Percentiles rank a stretch among this genome's conserved stretches.
These are phyloP conservation scores for Colletotrichum paranaense DNA, from an alignment of 2,329 filamentous ascomycete genomes.

Conservation along the genomic window DNA sequence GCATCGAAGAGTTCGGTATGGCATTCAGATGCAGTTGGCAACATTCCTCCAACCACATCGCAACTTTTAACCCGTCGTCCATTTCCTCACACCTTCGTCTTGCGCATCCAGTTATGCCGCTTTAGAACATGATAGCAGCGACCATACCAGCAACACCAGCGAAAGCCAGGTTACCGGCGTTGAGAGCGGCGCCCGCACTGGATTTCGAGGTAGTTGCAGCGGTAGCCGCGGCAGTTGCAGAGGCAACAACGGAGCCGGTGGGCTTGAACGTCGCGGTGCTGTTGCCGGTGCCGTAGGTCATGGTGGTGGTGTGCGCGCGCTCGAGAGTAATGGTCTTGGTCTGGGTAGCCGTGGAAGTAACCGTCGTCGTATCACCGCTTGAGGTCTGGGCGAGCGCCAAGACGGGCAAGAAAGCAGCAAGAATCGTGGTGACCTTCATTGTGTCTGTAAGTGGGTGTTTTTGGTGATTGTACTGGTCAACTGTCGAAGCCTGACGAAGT, in stretches of 20 bases:
- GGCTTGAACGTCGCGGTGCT: slow-evolving; percentile 47
- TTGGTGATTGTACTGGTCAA: slow-evolving; percentile 22
- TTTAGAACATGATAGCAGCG: slow-evolving; percentile 64
- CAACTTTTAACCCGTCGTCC: neutral
- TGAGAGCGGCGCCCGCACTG: slow-evolving; percentile 49
- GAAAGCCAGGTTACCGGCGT: slow-evolving; percentile 56
- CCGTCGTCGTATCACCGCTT: slow-evolving; percentile 48
- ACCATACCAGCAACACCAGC: slow-evolving; percentile 63
- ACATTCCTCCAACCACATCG: slow-evolving; percentile 11
- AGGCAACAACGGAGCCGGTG: slow-evolving; percentile 34
- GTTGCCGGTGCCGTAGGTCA: slow-evolving; percentile 51
- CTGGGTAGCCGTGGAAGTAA: slow-evolving; percentile 61
- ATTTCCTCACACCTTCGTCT: neutral
- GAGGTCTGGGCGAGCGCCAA: slow-evolving; percentile 60
- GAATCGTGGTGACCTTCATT: slow-evolving; percentile 55
- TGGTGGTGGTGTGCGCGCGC: slow-evolving; percentile 53
- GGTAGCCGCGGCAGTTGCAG: slow-evolving; percentile 37
- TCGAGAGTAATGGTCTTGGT: slow-evolving; percentile 54
- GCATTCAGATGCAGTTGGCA: neutral
- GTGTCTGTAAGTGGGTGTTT: slow-evolving; percentile 37
- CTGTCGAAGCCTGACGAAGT: slow-evolving; percentile 41
- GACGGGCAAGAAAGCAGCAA: slow-evolving; percentile 64
- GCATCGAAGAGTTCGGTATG: slow-evolving; percentile 30
- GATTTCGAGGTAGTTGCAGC: slow-evolving; percentile 39
- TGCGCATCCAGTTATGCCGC: neutral